phyloP scores from a whole-genome alignment of 2,329 filamentous ascomycete species.

The Cladophialophora psammophila region DNA sequence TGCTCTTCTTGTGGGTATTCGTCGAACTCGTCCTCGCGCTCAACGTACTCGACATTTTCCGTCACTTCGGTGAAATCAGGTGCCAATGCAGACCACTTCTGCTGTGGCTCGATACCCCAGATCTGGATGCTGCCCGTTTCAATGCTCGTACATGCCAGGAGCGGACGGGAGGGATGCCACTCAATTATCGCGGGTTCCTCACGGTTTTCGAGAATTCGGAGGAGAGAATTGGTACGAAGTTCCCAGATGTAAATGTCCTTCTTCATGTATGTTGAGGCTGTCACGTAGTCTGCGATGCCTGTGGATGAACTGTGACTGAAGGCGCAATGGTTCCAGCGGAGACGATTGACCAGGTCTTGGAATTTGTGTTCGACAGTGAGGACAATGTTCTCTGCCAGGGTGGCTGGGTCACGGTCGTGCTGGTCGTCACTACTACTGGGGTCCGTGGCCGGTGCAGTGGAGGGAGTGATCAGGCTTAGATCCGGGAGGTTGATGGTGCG shows the following conservation, averaged over 20 bases:
- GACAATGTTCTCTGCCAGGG: constrained; percentile 68
- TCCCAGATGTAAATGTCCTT: constrained; percentile 78
- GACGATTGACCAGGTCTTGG: constrained; percentile 92
- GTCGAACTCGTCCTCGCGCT: constrained; percentile 96
- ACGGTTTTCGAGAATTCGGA: constrained; percentile 95
- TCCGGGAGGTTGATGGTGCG: constrained; percentile 90
- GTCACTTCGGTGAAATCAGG: constrained; percentile 98
- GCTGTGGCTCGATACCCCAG: constrained; percentile 93
- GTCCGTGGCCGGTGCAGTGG: constrained; percentile 26
- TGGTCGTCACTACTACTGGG: constrained; percentile 50
- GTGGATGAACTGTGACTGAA: constrained; percentile 66
- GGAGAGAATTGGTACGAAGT: constrained; percentile 86
- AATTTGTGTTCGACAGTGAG: constrained; percentile 97
- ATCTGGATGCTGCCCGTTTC: constrained; percentile 94
- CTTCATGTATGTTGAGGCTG: constrained; percentile 96
- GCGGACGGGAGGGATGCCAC: constrained; percentile 86
- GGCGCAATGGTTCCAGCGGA: constrained; percentile 96
- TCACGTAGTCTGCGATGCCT: constrained; percentile 75
- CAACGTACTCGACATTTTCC: constrained; percentile 96
- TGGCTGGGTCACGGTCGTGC: constrained; percentile 73
- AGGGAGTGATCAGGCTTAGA: constrained; percentile 52
- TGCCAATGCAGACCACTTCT: constrained; percentile 95
- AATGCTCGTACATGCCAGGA: constrained; percentile 88
- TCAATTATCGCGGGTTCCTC: constrained; percentile 97
- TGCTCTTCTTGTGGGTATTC: constrained; percentile 88